These are phyloP conservation scores for Scopulariopsis brevicaulis DNA, from an alignment of 2,329 filamentous ascomycete species.

Conservation along the genomic window DNA sequence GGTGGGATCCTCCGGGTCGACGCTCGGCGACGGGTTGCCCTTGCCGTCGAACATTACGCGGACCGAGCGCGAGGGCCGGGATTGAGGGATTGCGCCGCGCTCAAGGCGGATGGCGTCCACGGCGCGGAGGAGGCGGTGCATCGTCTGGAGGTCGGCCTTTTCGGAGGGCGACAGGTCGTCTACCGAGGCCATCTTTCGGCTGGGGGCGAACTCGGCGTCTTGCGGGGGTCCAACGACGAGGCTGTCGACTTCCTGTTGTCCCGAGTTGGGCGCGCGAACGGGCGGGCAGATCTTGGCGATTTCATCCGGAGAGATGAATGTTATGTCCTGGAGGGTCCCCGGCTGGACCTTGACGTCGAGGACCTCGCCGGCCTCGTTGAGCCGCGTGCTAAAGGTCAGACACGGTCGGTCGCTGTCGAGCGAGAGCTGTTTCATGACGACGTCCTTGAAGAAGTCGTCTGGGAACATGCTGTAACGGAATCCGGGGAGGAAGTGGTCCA, in stretches of 20 bases:
- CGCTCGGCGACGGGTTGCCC: slow-evolving; percentile 7
- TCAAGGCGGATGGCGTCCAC: slow-evolving; percentile 28
- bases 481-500: slow-evolving; percentile 50
- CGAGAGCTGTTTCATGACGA: slow-evolving; percentile 39
- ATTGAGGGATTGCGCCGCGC: slow-evolving; percentile 38
- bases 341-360: slow-evolving; percentile 43
- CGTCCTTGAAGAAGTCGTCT: slow-evolving; percentile 17
- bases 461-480: slow-evolving; percentile 48
- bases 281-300: slow-evolving; percentile 29
- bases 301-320: slow-evolving; percentile 42
- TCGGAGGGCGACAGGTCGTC: slow-evolving; percentile 28
- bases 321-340: slow-evolving; percentile 39
- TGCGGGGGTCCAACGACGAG: slow-evolving; percentile 17
- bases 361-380: slow-evolving; percentile 39
- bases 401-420: slow-evolving; percentile 37
- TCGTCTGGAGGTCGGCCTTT: slow-evolving; percentile 31
- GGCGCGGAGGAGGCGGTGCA: slow-evolving; percentile 35
- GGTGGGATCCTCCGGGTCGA: slow-evolving; percentile 5
- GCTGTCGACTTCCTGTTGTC: slow-evolving; percentile 10
- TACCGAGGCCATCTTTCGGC: slow-evolving; percentile 30
- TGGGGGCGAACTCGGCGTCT: slow-evolving; percentile 9
- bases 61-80: slow-evolving; percentile 27
- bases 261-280: slow-evolving; percentile 14
- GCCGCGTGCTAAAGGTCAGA: slow-evolving; percentile 50
- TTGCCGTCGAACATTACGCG: slow-evolving; percentile 27